A percentile compares a stretch with the other conserved stretches of the same genome.
These are phyloP conservation scores for Reutealis trisperma DNA, from an alignment of 345 rosid genomes.

Conservation along the genomic window DNA sequence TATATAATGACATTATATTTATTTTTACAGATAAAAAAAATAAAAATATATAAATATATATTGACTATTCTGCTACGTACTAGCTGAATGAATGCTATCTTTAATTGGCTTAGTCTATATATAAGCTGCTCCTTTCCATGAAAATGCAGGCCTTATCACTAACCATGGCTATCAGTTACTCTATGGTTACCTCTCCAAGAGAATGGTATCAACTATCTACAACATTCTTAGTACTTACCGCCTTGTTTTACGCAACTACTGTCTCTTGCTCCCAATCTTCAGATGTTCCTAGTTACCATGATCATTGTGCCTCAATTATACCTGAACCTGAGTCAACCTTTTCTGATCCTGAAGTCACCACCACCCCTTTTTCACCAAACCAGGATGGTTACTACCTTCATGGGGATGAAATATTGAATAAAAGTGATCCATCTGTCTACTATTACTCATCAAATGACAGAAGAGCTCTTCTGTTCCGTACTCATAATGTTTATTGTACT, in stretches of 20 bases:
- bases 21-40: no score
- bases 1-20: no score
- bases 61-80: no score
- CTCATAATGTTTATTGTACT: conserved; percentile 28
- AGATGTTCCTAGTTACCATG: conserved; percentile 17
- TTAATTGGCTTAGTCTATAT: not conserved
- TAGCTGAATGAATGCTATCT: no score
- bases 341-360: conserved; percentile 16
- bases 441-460: not conserved
- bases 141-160: not conserved
- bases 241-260: not conserved
- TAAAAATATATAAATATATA: no score
- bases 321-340: conserved; percentile 30
- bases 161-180: conserved; percentile 1
- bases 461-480: conserved; percentile 1
- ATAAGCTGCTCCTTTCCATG: not conserved
- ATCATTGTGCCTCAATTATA: conserved; percentile 33
- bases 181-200: not conserved
- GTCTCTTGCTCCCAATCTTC: conserved; percentile 9
- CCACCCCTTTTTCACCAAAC: conserved; percentile 24
- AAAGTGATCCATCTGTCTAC: not conserved
- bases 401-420: conserved; percentile 20
- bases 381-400: conserved; percentile 36
- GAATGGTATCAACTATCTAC: not conserved
- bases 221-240: not conserved